phyloP scores from a whole-genome alignment of 1,284 basidiomycete genomes.

The Rhodotorula sp. region DNA sequence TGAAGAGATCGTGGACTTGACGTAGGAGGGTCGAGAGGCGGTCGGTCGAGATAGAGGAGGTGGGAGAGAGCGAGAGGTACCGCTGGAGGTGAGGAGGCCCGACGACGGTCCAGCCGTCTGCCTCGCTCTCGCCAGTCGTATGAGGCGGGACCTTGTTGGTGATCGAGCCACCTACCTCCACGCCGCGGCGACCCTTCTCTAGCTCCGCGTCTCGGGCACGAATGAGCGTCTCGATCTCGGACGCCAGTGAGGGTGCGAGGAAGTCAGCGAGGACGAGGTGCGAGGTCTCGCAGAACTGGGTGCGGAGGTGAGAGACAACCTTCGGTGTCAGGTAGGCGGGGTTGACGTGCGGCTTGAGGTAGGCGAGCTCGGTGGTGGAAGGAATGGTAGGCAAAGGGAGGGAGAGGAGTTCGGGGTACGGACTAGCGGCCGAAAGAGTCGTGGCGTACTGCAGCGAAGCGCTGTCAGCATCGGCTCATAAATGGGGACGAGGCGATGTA shows the following conservation, averaged over 20 bases:
- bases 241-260: slow-evolving; percentile 67
- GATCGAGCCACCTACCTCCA: slow-evolving; percentile 17
- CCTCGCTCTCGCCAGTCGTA: slow-evolving; percentile 49
- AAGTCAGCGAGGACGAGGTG: slow-evolving; percentile 87
- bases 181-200: slow-evolving; percentile 13
- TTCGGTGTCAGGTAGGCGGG: slow-evolving; percentile 82
- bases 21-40: slow-evolving; percentile 62
- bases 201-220: slow-evolving; percentile 19
- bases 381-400: slow-evolving; percentile 33
- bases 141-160: slow-evolving; percentile 62
- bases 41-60: neutral
- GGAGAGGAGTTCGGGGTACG: slow-evolving; percentile 19
- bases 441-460: slow-evolving; percentile 32
- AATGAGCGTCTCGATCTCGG: slow-evolving; percentile 58
- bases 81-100: slow-evolving; percentile 95
- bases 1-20: slow-evolving; percentile 60
- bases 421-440: slow-evolving; percentile 26
- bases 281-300: slow-evolving; percentile 83
- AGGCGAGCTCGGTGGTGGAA: slow-evolving; percentile 38
- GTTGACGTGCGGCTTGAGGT: slow-evolving; percentile 68
- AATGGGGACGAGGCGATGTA: neutral
- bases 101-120: slow-evolving; percentile 66
- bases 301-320: slow-evolving; percentile 75
- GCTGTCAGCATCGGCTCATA: neutral
- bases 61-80: slow-evolving; percentile 64